Percentiles rank a stretch among this genome's conserved stretches.
phyloP scores from a whole-genome alignment of 2,329 filamentous ascomycete species.

The Clarireedia paspali region DNA sequence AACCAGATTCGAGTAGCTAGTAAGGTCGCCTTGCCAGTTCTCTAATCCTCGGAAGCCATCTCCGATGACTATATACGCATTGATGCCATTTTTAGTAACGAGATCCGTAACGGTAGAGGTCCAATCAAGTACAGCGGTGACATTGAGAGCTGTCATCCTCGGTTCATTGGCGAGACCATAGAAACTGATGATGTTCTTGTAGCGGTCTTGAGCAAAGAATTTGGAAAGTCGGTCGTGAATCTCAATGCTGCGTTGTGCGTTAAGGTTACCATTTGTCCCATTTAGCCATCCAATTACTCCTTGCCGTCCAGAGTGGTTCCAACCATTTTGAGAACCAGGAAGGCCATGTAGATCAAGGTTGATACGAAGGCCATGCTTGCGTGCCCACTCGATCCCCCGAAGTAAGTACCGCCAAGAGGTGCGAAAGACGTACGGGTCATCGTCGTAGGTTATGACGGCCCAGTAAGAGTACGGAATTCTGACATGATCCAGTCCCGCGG shows the following conservation, averaged over 20 bases:
- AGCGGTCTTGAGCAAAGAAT: constrained; percentile 91
- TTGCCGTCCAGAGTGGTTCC: constrained; percentile 88
- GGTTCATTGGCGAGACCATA: constrained; percentile 96
- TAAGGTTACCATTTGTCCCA: constrained; percentile 72
- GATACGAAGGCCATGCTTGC: constrained; percentile 83
- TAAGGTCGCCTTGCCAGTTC: constrained; percentile 83
- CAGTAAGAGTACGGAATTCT: constrained; percentile 94
- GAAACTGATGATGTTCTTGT: constrained; percentile 84
- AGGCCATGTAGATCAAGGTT: constrained; percentile 91
- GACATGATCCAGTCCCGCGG: constrained; percentile 91
- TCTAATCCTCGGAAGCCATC: constrained; percentile 89
- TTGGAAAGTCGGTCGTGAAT: constrained; percentile 79
- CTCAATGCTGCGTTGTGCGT: constrained; percentile 75
- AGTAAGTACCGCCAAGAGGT: constrained; percentile 91
- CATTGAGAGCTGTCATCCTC: constrained; percentile 66
- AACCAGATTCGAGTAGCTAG: constrained; percentile 62
- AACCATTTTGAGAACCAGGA: constrained; percentile 91
- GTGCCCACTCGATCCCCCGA: constrained; percentile 85
- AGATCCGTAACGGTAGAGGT: constrained; percentile 64
- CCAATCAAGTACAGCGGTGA: constrained; percentile 67
- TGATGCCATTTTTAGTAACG: constrained; percentile 70
- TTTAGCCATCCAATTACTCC: constrained; percentile 83
- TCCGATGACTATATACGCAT: constrained; percentile 71
- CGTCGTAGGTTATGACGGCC: constrained; percentile 78
- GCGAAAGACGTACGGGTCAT: constrained; percentile 79